Conservation (phyloP, 306 rosid species). For the Rosa multiflora region DNA sequence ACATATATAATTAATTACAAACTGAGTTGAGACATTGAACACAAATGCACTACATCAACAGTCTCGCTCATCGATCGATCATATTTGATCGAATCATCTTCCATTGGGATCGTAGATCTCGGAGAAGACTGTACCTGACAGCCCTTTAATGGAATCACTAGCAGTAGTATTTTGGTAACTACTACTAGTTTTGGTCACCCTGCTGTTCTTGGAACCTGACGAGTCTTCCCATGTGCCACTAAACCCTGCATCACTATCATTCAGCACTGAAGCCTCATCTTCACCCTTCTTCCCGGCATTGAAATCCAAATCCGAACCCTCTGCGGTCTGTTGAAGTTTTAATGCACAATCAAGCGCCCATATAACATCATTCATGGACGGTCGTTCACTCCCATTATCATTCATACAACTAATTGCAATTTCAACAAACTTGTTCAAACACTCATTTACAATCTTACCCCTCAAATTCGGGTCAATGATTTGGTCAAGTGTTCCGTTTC, state of each 20-base stretch:
- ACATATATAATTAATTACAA: no score
- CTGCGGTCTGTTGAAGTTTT: conserved; percentile 38
- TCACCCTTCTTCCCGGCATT: not conserved
- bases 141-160: not conserved
- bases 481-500: conserved; percentile 23
- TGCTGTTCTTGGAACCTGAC: not conserved
- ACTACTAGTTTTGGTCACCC: not conserved
- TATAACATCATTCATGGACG: conserved; percentile 48
- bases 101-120: not conserved
- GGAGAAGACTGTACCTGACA: no score
- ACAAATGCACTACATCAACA: not conserved
- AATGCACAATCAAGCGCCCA: conserved; percentile 33
- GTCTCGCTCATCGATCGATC: not conserved
- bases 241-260: not conserved
- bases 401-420: conserved; percentile 47
- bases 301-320: not conserved
- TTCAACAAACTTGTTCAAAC: conserved; percentile 19
- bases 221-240: conserved; percentile 12
- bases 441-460: conserved; percentile 34
- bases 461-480: conserved; percentile 38
- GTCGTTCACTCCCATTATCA: conserved; percentile 43
- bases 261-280: not conserved
- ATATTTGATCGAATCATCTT: not conserved
- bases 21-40: no score
- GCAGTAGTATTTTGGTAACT: not conserved